phyloP scores from a whole-genome alignment of 2,329 filamentous ascomycete species.

The Leptographium wingfieldii region DNA sequence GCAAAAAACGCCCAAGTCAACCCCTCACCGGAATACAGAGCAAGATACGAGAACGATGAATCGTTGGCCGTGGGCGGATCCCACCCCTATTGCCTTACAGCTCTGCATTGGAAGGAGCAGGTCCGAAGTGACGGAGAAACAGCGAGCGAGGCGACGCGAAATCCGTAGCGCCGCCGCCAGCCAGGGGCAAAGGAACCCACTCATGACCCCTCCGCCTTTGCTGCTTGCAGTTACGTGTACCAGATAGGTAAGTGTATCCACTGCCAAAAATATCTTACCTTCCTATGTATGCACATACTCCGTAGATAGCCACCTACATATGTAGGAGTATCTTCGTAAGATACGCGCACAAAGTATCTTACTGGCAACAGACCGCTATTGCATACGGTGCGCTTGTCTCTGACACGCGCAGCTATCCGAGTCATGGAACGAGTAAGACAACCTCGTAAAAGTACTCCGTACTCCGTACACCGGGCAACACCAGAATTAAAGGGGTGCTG shows the following conservation, averaged over 20 bases:
- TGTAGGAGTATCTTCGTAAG: too few species aligned
- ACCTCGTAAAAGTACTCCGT: not conserved
- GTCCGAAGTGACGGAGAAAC: not conserved
- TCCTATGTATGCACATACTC: not conserved
- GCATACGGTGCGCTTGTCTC: too few species aligned
- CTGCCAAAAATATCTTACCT: not conserved
- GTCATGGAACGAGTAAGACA: too few species aligned
- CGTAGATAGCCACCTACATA: not conserved
- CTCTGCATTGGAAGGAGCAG: not conserved
- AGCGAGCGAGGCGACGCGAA: not conserved
- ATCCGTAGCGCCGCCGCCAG: not conserved
- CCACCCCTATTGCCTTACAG: not conserved
- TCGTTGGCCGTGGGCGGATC: not conserved
- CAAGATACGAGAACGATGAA: too few species aligned
- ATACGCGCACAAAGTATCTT: too few species aligned
- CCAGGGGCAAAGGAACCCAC: not conserved
- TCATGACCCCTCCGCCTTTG: not conserved
- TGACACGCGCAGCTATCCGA: too few species aligned
- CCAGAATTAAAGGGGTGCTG: not conserved
- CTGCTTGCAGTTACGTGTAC: not conserved
- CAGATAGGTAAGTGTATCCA: slow-evolving; percentile 1
- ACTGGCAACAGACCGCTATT: too few species aligned
- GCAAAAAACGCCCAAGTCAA: not conserved
- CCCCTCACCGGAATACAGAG: not conserved
- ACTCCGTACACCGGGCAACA: too few species aligned